phyloP scores from a whole-genome alignment of 2,329 filamentous ascomycete genomes.

The Colletotrichum camelliae region DNA sequence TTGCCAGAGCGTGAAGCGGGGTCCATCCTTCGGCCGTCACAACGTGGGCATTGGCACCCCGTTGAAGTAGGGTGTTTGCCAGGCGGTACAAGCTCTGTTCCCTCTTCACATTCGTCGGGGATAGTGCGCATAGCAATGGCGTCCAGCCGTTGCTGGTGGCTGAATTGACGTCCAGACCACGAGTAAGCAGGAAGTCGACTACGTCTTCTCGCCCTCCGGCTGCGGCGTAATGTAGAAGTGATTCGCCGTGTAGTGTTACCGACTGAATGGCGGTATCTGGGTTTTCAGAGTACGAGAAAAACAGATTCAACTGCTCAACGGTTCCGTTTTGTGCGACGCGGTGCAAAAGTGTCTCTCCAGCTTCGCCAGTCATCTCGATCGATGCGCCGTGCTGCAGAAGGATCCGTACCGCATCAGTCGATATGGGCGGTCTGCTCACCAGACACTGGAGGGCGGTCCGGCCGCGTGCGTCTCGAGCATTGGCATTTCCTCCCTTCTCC shows the following conservation, averaged over 20 bases:
- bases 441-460: background rate
- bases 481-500: constrained; percentile 4
- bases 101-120: constrained; percentile 3
- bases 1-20: constrained; percentile 10
- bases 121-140: constrained; percentile 16
- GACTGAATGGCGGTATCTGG: background rate
- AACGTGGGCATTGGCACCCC: constrained; percentile 1
- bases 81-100: background rate
- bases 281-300: background rate
- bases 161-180: background rate
- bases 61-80: background rate
- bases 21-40: constrained; percentile 21
- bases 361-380: background rate
- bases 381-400: background rate
- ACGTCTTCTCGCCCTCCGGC: constrained; percentile 6
- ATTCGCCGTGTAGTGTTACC: background rate
- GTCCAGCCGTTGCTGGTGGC: constrained; percentile 9
- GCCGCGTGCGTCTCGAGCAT: background rate
- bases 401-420: background rate
- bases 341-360: background rate
- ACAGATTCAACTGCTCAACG: background rate
- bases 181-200: background rate
- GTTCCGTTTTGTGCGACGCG: background rate
- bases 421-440: background rate
- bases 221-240: constrained; percentile 12